Evolutionary conservation across 805 yeast species (phyloP), one percentile per base, ranked within the genome.

Genomic region (Lachancea dasiensis): DNA sequence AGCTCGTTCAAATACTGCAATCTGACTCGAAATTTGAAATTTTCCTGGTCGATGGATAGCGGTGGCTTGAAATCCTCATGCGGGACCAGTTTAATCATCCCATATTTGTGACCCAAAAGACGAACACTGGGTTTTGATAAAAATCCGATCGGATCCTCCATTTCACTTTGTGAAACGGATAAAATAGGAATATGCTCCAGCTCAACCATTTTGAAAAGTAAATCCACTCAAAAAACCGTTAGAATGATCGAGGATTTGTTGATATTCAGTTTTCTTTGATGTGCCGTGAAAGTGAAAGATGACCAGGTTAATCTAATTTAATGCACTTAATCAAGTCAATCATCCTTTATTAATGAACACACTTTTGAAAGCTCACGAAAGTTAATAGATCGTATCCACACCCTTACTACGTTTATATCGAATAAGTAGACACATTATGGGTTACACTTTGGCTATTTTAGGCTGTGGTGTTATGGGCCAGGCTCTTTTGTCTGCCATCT

Each of bases 401-500:
- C 24, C 10, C 10, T 8, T 8, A 22, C 24, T 22, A 8, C 7
- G 10, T 8, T 10, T 22, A 10, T 22, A 8, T 10, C 10, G 24
- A 22, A 22, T 8, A 8, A 22, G 9, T 10, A 6, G 13, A 8
- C 13, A 10, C 6, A 32, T 4, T 4, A 54, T 52, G 60, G 50
- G 51, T 31, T 75, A 74, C 65, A 81, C 86, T 3, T 64, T 90
- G 37, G 73, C 89, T 13, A 78, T 92, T 21, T 70, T 92, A 38
- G 99, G 97, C 24, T 78, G 95, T 52, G 99, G 99, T 44, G 87
- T 84, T 39, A 85, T 92, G 86, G 97, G 97, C 42, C 81, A 90
- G 13, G 96, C 97, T 8, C 85, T 92, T 32, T 72, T 86, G 22
- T 71, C 85, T 9, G 95, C 97, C 8, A 58, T 60, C 27, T 56